phyloP scores from a whole-genome alignment of 1,284 basidiomycete genomes.

The Trametes sp. region DNA sequence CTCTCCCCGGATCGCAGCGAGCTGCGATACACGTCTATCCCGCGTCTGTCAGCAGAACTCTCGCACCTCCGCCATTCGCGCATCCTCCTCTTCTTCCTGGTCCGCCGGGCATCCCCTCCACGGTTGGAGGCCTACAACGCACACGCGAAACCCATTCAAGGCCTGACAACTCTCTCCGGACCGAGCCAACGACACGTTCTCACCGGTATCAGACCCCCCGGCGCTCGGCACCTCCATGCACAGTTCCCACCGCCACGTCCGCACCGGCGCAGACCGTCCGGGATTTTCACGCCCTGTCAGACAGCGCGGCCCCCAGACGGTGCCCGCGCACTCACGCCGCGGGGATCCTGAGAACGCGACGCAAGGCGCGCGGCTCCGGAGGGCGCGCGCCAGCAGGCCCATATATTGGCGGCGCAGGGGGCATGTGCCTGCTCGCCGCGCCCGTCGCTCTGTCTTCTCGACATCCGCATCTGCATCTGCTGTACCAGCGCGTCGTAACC shows the following conservation, averaged over 20 bases:
- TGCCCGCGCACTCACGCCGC: conserved; percentile 22
- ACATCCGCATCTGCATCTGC: not conserved
- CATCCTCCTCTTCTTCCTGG: too few species aligned
- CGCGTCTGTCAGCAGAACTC: not conserved
- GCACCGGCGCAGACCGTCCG: conserved; percentile 8
- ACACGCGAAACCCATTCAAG: too few species aligned
- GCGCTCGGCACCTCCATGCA: conserved; percentile 24
- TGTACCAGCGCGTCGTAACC: not conserved
- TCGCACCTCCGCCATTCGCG: not conserved
- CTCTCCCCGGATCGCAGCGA: not conserved
- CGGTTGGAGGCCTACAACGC: too few species aligned
- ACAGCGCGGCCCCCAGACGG: conserved; percentile 6
- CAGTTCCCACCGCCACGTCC: conserved; percentile 22
- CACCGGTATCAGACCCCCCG: conserved; percentile 19
- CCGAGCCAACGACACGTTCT: not conserved
- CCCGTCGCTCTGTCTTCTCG: not conserved
- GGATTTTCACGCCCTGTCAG: conserved; percentile 30
- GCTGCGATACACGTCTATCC: not conserved
- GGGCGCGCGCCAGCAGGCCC: not conserved
- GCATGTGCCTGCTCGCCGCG: not conserved
- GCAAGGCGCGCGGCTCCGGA: not conserved
- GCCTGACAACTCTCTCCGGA: not conserved
- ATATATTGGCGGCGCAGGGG: conserved; percentile 9
- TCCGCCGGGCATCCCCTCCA: too few species aligned
- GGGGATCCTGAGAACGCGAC: conserved; percentile 23